Evolutionary conservation across 768 basidiomycete genomes (phyloP), one percentile per base, ranked within the genome.

Genomic region (Suillus hirtellus): DNA sequence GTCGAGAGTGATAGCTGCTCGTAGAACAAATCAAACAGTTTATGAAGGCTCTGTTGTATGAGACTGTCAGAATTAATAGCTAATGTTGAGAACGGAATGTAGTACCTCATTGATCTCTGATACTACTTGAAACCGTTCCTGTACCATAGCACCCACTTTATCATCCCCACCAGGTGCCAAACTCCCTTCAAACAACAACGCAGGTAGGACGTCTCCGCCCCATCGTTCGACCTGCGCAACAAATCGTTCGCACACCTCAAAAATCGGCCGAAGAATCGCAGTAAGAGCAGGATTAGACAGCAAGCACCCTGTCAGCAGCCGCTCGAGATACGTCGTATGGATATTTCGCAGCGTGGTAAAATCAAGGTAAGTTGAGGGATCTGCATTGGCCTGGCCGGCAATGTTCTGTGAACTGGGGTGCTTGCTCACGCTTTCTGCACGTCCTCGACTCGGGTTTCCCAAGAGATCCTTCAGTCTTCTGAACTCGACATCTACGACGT

Each of bases 191-290:
- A 87, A 89, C 46, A 96, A 74, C 53, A 96, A 79, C 0, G 89
- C 92, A 14, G 95, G 95, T 2, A 96, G 78, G 10, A 96, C 86
- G 71, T 96, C 93, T 0, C 94, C 94, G 14, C 93, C 93, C 95
- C 95, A 97, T 60, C 94, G 79, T 74, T 96, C 95, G 0, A 96
- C 85, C 66, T 93, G 87, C 8, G 86, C 93, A n/a, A 89, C 89
- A 71, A 96, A 93, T 10, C 87, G 83, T 71, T 93, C 93, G 72
- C 93, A 96, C 10, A 90, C 81, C 67, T 93, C 92, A 58, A 96
- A 79, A 62, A 96, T 87, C 38, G 86, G 82, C 19, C 87, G 86
- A 44, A 95, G 77, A 47, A 86, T 84, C 1, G 82, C 74, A 7
- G 89, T 85, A 21, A 93, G 76, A 4, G 81, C 75, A 0, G 84